These are phyloP conservation scores for Micractinium sp. DNA, from an alignment of 139 green algal species.

Conservation along the genomic window DNA sequence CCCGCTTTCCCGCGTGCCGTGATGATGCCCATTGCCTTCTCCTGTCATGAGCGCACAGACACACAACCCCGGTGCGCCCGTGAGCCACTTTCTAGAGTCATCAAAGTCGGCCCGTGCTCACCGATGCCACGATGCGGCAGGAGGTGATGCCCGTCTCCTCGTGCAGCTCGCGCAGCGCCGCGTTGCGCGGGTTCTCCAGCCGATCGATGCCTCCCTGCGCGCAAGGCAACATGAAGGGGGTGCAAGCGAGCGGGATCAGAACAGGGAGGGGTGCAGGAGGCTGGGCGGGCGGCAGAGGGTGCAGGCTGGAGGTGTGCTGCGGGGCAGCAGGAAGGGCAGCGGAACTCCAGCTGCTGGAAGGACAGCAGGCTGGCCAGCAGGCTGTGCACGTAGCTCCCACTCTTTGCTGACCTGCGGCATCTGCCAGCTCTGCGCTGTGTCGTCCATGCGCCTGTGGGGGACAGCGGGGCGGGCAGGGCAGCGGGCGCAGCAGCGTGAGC, in stretches of 20 bases:
- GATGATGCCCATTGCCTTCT: no score
- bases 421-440: constrained; percentile 57
- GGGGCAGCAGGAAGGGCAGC: neutral
- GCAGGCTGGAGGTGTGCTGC: no score
- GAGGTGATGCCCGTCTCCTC: constrained; percentile 64
- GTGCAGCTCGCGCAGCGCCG: constrained; percentile 51
- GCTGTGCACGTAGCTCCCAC: neutral
- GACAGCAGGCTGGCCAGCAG: neutral
- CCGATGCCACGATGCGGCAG: constrained; percentile 43
- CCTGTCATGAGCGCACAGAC: no score
- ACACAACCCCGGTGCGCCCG: no score
- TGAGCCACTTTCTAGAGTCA: no score
- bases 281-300: no score
- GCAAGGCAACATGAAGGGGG: neutral
- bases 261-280: neutral
- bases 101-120: neutral
- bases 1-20: no score
- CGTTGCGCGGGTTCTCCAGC: constrained; percentile 46
- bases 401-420: constrained; percentile 54
- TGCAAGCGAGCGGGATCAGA: neutral
- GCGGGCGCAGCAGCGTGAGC: no score
- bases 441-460: constrained; percentile 46
- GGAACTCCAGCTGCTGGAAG: no score
- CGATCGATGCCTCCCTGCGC: constrained; percentile 55
- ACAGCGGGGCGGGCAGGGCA: no score